Conservation (phyloP, 2,329 filamentous ascomycete species). For the Dactylellina drechsleri region DNA sequence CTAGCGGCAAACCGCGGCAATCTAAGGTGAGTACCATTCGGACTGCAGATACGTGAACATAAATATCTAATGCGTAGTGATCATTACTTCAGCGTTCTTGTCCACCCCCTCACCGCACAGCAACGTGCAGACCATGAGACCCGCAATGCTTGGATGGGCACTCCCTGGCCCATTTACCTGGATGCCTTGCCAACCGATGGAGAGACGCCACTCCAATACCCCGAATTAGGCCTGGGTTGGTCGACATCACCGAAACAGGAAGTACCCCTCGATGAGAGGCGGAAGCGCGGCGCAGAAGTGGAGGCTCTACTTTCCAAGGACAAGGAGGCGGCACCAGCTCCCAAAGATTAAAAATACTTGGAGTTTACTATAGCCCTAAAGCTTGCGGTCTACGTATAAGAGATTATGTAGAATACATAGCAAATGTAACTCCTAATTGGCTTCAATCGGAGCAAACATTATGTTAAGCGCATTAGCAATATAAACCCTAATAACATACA, state of each 20-base stretch:
- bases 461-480: too few relatives aligned
- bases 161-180: slow-evolving; percentile 61
- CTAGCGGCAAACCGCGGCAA: slow-evolving; percentile 60
- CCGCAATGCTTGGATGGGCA: slow-evolving; percentile 61
- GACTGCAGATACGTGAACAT: not conserved
- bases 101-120: slow-evolving; percentile 60
- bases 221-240: slow-evolving; percentile 58
- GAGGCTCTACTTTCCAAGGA: slow-evolving; percentile 59
- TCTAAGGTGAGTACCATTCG: slow-evolving; percentile 20
- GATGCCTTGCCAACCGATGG: slow-evolving; percentile 59
- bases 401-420: too few relatives aligned
- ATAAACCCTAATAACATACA: too few relatives aligned
- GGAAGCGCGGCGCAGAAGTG: slow-evolving; percentile 59
- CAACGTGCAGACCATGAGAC: slow-evolving; percentile 60
- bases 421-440: too few relatives aligned
- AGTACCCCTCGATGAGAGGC: slow-evolving; percentile 60
- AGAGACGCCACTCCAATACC: slow-evolving; percentile 60
- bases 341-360: slow-evolving; percentile 52
- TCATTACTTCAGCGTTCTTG: slow-evolving; percentile 58
- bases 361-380: too few relatives aligned
- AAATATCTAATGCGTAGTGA: not conserved
- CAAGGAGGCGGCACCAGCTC: slow-evolving; percentile 60
- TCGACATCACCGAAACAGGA: slow-evolving; percentile 56
- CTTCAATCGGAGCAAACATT: too few relatives aligned
- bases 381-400: too few relatives aligned